Evolutionary conservation across 1,139 yeast species (phyloP).

Genomic region (Geotrichum cucujoidarum): DNA sequence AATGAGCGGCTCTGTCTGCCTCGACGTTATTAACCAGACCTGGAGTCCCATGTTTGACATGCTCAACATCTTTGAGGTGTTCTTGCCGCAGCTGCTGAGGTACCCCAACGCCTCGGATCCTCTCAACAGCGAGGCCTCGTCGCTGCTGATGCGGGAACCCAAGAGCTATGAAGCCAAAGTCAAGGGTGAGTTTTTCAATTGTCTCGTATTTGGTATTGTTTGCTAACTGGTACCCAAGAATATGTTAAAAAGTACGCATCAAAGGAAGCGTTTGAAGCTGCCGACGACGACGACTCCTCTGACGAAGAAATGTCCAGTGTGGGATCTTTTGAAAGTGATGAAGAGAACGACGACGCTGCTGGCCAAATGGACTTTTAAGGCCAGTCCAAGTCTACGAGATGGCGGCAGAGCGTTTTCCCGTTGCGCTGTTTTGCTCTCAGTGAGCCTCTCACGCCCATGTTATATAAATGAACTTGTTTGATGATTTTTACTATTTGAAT

Average conservation of each 20-base stretch:
- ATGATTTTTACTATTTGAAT: background rate
- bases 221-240: slow-evolving; percentile 24
- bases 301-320: slow-evolving; percentile 45
- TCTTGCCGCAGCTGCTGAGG: slow-evolving; percentile 83
- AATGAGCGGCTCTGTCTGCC: slow-evolving; percentile 86
- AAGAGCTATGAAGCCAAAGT: slow-evolving; percentile 65
- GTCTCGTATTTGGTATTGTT: background rate
- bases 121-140: slow-evolving; percentile 85
- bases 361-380: slow-evolving; percentile 40
- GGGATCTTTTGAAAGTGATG: slow-evolving; percentile 44
- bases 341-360: slow-evolving; percentile 44
- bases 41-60: slow-evolving; percentile 97
- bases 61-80: slow-evolving; percentile 84
- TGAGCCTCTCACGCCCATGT: too few relatives aligned
- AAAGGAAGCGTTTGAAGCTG: slow-evolving; percentile 36
- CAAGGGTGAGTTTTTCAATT: slow-evolving; percentile 38
- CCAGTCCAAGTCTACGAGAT: too few relatives aligned
- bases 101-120: slow-evolving; percentile 97
- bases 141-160: slow-evolving; percentile 69
- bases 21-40: slow-evolving; percentile 94
- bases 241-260: slow-evolving; percentile 76
- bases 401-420: too few relatives aligned
- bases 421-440: too few relatives aligned
- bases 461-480: too few relatives aligned
- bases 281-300: slow-evolving; percentile 39